Conservation (phyloP, 305 asterid species). For the Rubia tinctorum region DNA sequence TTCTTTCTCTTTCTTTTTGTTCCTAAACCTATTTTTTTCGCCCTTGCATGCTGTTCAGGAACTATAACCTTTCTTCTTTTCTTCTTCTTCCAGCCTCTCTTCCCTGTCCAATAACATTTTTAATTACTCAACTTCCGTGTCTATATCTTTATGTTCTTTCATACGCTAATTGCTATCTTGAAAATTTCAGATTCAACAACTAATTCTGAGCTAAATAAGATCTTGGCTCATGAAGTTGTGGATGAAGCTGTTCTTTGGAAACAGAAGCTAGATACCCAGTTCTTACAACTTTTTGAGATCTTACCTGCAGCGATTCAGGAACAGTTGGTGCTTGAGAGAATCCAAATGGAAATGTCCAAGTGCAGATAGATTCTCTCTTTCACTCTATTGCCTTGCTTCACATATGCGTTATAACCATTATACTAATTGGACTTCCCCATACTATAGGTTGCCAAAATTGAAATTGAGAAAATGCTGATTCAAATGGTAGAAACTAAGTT, state of each 20-base stretch:
- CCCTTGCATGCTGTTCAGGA: background rate
- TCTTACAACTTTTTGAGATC: constrained; percentile 71
- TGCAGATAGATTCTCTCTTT: constrained; percentile 15
- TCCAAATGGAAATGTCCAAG: constrained; percentile 99
- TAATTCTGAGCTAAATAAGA: constrained; percentile 88
- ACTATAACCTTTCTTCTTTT: background rate
- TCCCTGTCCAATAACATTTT: background rate
- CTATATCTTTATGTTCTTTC: background rate
- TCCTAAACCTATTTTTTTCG: background rate
- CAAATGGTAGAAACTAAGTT: constrained; percentile 98
- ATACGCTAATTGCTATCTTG: constrained; percentile 8
- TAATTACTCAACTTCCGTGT: background rate
- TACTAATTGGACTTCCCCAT: constrained; percentile 11
- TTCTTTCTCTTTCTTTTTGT: background rate
- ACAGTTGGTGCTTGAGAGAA: constrained; percentile 96
- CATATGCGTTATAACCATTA: background rate
- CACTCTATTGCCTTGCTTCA: background rate
- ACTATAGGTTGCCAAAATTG: constrained; percentile 88
- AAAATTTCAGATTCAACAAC: constrained; percentile 80
- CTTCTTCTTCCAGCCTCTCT: background rate
- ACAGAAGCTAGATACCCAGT: constrained; percentile 67
- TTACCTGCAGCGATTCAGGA: constrained; percentile 90
- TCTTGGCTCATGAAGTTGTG: constrained; percentile 86
- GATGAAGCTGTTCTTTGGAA: constrained; percentile 96
- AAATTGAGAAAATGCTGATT: constrained; percentile 98